Conservation (phyloP, 164 flowering plant genomes). For the Pachysandra terminalis region DNA sequence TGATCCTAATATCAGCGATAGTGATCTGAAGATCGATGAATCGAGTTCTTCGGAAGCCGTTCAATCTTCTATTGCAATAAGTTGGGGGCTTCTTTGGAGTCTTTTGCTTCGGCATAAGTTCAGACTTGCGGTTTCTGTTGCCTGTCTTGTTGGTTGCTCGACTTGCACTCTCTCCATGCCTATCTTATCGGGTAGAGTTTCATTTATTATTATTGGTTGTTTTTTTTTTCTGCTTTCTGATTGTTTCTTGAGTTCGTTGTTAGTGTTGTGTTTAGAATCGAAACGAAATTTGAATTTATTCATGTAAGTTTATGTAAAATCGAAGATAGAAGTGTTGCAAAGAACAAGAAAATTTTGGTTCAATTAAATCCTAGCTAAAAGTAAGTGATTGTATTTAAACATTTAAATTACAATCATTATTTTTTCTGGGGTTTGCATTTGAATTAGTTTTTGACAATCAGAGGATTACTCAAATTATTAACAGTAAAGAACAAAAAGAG, state of each 20-base stretch:
- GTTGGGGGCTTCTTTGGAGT: constrained; percentile 59
- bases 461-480: neutral
- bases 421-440: too few relatives aligned
- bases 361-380: too few relatives aligned
- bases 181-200: constrained; percentile 56
- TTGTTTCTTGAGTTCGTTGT: neutral
- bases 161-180: constrained; percentile 91
- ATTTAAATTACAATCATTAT: too few relatives aligned
- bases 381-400: neutral
- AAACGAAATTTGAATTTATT: neutral
- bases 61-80: constrained; percentile 29
- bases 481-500: neutral
- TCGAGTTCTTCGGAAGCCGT: constrained; percentile 13
- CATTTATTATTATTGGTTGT: neutral
- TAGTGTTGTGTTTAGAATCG: neutral
- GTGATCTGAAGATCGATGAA: constrained; percentile 36
- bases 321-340: neutral
- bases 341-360: neutral
- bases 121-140: constrained; percentile 42
- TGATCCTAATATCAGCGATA: constrained; percentile 46
- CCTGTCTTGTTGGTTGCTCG: constrained; percentile 60
- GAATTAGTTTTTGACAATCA: too few relatives aligned
- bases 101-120: constrained; percentile 58
- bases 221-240: neutral
- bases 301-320: neutral